Percentiles rank a stretch among this genome's conserved stretches.
Conservation (phyloP, 2,329 filamentous ascomycete genomes). For the Colletotrichum trifolii region DNA sequence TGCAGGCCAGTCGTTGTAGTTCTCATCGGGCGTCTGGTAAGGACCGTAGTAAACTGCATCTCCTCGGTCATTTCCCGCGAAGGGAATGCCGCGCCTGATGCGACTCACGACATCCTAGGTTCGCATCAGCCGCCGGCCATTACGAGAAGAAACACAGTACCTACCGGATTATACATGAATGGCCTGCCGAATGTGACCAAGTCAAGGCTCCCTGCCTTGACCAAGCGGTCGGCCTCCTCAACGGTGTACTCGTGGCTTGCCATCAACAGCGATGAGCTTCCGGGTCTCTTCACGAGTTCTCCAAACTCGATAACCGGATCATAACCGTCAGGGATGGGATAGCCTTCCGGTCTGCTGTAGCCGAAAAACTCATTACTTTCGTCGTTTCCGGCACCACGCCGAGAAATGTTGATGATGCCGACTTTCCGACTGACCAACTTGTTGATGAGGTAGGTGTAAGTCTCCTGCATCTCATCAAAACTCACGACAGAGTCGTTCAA, state of each 20-base stretch:
- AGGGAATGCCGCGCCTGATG: not conserved
- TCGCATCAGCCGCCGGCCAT: not conserved
- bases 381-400: constrained; percentile 14
- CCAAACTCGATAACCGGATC: constrained; percentile 27
- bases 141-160: not conserved
- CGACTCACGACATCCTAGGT: constrained; percentile 5
- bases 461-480: constrained; percentile 13
- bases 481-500: constrained; percentile 58
- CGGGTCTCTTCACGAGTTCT: constrained; percentile 10
- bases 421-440: constrained; percentile 58
- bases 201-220: constrained; percentile 15
- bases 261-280: constrained; percentile 12
- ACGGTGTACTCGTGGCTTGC: constrained; percentile 23
- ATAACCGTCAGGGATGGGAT: not conserved
- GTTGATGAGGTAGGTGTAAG: constrained; percentile 58
- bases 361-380: not conserved
- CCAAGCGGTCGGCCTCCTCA: constrained; percentile 16
- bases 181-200: constrained; percentile 20
- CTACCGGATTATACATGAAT: constrained; percentile 31
- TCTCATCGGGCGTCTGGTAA: not conserved
- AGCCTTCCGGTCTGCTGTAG: not conserved
- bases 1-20: constrained; percentile 14
- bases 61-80: constrained; percentile 7
- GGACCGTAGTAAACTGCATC: constrained; percentile 1
- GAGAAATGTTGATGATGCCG: constrained; percentile 58